Evolutionary conservation across 2,329 filamentous ascomycete species (phyloP), one percentile per base, ranked within the genome.

Genomic region (Amauroascus niger): DNA sequence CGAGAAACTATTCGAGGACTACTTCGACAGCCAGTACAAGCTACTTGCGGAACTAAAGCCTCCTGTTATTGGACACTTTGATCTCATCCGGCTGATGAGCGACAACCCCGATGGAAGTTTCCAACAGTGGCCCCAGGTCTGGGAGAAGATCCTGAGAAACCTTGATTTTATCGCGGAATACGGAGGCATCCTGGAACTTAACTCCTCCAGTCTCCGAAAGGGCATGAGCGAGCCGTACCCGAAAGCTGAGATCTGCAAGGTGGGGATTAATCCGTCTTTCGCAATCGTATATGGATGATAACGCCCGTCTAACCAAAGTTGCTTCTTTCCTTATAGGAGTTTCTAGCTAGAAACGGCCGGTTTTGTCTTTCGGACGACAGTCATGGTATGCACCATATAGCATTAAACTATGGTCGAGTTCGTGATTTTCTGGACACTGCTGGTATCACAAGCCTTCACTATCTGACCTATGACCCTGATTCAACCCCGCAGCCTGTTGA

Each of bases 281-380:
- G 20, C 9, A 20, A 22, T 30, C 14, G 35, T 9, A 16, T 39
- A 9, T 39, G 14, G n/a, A 16, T 16, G 9, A 14, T 30, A 4
- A 30, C 9, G 43, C 24, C 16, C 13, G 11, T 33, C 16, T 26
- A 18, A 26, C 2, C 28, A 20, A n/a, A 2, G 8, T 18, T 22
- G 2, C 8, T 1, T n/a, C 44, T 46, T 2, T 20, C 11, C 14
- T 44, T 24, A 1, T 57, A 87, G 84, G 80, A 81, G 66, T 95
- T 88, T 74, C 65, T 89, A 52, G 71, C 70, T 6, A 76, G 87
- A 62, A 84, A 84, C 22, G 90, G 93, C 22, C 80, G 79, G 56
- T 95, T 97, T 69, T 94, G 88, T 51, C 78, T 98, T 62, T 95
- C 88, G 6, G 93, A 98, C 68, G 93, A 98, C 70, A 95, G 89